These are phyloP conservation scores for Aspergillus proliferans DNA, from an alignment of 2,329 filamentous ascomycete genomes.

Conservation along the genomic window DNA sequence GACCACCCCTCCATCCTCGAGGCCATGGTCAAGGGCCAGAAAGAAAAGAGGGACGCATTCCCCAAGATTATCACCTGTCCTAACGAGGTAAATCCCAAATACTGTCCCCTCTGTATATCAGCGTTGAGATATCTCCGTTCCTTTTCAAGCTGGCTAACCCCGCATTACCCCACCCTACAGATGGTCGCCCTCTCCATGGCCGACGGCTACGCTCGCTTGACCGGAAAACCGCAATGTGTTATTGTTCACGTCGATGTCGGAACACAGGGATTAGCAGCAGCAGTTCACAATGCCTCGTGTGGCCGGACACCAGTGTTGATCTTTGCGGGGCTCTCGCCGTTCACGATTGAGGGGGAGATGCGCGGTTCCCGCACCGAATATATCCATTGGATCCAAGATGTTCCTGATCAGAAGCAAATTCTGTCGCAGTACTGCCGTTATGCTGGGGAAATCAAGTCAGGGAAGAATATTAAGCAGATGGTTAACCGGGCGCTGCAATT, in stretches of 20 bases:
- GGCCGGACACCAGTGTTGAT: conserved; percentile 70
- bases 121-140: conserved; percentile 1
- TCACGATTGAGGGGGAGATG: conserved; percentile 71
- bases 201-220: conserved; percentile 69
- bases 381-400: conserved; percentile 82
- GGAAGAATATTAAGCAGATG: conserved; percentile 81
- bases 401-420: conserved; percentile 74
- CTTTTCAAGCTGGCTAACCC: conserved; percentile 7
- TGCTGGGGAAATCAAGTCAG: conserved; percentile 73
- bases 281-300: conserved; percentile 71
- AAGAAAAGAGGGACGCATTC: conserved; percentile 58
- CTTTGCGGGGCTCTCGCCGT: conserved; percentile 71
- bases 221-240: conserved; percentile 66
- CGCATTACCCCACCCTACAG: conserved; percentile 34
- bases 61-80: conserved; percentile 72
- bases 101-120: conserved; percentile 5
- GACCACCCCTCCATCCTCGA: conserved; percentile 70
- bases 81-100: conserved; percentile 55
- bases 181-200: conserved; percentile 84
- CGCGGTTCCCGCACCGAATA: conserved; percentile 73
- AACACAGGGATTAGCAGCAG: conserved; percentile 70
- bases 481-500: conserved; percentile 80
- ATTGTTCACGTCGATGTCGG: conserved; percentile 78
- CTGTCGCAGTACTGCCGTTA: conserved; percentile 82
- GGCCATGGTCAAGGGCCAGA: conserved; percentile 70